phyloP scores from a whole-genome alignment of 139 green algal genomes.

The Gonium pectorale region DNA sequence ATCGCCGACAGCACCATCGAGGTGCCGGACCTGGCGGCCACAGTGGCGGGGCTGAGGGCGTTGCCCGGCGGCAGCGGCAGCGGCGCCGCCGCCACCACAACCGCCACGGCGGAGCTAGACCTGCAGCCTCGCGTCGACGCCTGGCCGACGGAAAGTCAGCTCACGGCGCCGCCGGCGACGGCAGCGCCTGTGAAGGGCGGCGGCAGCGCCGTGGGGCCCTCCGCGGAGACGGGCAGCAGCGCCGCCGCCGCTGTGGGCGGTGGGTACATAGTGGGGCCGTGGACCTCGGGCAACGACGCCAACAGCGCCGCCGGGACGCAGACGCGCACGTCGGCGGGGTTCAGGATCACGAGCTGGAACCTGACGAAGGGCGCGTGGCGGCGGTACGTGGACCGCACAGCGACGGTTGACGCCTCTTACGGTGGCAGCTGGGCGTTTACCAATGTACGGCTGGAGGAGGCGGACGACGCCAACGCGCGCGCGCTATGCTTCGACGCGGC shows the following conservation, averaged over 20 bases:
- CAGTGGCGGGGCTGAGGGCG: neutral
- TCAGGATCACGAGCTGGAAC: neutral
- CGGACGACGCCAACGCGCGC: neutral
- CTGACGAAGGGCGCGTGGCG: neutral
- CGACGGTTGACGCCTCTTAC: too few species aligned
- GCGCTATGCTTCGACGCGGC: slow-evolving; percentile 27
- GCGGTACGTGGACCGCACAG: too few species aligned
- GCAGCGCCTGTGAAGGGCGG: neutral
- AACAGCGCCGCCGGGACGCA: neutral
- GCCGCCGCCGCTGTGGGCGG: neutral
- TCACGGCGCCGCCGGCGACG: neutral
- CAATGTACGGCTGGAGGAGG: slow-evolving; percentile 4
- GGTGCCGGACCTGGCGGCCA: neutral
- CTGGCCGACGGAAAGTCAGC: slow-evolving; percentile 12
- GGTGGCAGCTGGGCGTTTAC: slow-evolving; percentile 14
- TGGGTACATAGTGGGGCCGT: neutral
- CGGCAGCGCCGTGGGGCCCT: too few species aligned
- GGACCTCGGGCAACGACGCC: neutral
- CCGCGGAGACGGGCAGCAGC: too few species aligned
- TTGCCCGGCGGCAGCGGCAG: neutral
- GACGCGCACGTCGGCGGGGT: neutral
- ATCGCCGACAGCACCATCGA: slow-evolving; percentile 1
- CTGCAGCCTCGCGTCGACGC: neutral
- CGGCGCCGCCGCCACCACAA: too few species aligned
- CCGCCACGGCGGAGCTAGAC: neutral